Conservation (phyloP, 1,284 basidiomycete genomes). For the Cutaneotrichosporon curvatum region DNA sequence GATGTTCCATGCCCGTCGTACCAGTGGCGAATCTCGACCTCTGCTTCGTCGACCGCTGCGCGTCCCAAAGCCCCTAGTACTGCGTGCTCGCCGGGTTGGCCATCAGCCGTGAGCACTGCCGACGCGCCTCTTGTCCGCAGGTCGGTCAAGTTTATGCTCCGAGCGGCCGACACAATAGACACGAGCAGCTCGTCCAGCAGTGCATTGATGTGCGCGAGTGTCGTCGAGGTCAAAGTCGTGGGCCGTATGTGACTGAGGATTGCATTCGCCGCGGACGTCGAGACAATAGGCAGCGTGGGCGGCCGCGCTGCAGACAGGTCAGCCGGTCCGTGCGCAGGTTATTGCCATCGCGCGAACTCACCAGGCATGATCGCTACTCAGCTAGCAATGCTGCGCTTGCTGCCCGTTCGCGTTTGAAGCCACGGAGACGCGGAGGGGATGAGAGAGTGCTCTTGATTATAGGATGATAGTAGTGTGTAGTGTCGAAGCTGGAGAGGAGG, state of each 20-base stretch:
- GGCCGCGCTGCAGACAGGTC: neutral
- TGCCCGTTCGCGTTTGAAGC: neutral
- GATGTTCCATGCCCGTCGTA: slow-evolving; percentile 50
- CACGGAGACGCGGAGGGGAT: no score
- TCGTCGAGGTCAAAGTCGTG: slow-evolving; percentile 68
- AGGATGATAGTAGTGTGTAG: neutral
- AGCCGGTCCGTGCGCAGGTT: neutral
- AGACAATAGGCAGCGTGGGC: slow-evolving; percentile 48
- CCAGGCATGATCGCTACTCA: slow-evolving; percentile 3
- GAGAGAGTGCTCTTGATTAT: neutral
- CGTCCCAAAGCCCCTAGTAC: slow-evolving; percentile 58
- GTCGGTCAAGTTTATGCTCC: slow-evolving; percentile 66
- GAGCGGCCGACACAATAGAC: slow-evolving; percentile 61
- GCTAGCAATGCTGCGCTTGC: neutral
- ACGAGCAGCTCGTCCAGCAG: slow-evolving; percentile 81
- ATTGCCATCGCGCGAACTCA: neutral
- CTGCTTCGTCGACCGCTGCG: slow-evolving; percentile 83
- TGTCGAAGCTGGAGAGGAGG: neutral
- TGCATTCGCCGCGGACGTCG: slow-evolving; percentile 70
- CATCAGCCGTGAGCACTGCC: slow-evolving; percentile 58
- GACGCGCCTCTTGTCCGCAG: slow-evolving; percentile 63
- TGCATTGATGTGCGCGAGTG: slow-evolving; percentile 69
- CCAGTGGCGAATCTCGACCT: slow-evolving; percentile 79
- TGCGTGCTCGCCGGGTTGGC: slow-evolving; percentile 18
- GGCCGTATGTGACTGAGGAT: slow-evolving; percentile 83